Evolutionary conservation across 345 rosid species (phyloP), one percentile per base, ranked within the genome.

Genomic region (Salix exigua): DNA sequence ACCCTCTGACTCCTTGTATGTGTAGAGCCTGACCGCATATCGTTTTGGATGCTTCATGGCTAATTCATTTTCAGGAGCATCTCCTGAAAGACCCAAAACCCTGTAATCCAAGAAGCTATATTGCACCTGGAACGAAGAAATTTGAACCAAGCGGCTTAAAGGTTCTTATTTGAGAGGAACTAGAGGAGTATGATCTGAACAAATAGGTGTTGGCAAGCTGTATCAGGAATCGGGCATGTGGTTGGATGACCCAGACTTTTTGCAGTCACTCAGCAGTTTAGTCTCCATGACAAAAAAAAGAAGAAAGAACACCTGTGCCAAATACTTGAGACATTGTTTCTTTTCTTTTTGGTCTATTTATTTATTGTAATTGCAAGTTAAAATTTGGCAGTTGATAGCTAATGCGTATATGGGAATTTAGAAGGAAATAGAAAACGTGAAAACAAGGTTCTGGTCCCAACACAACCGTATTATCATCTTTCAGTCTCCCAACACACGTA

Each of bases 1-100:
- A 96, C 72, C 99, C 99, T 67, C 85, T 96, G 64, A 96, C 98
- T 75, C 98, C 99, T 77, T 96, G 98, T 87, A 96, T 96, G 99
- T 96, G 99, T 82, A 93, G 87, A 85, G 96, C 98, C 79, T 94
- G 88, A 96, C 58, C 44, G 60, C 65, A 19, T 40, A 46, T 48
- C 73, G 31, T 35, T 70, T 26, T 83, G 40, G 26, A 60, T 16
- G 46, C 72, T 67, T 50, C 53, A 31, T 38, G 67, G 25, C 73
- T 68, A 66, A 77, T 70, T 80, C 44, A 28, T 68, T 70, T 44
- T 69, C 60, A 77, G 71, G 77, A 75, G 68, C 68, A 53, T 69
- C 9, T 58, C 37, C 31, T 7, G 7, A 61, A 25, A 58, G 63
- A 58, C 1, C n/a, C 23, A 6, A 16, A 8, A 31, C 16, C 4